phyloP scores from a whole-genome alignment of 2,329 filamentous ascomycete species.

The Aspergillus ibericus region DNA sequence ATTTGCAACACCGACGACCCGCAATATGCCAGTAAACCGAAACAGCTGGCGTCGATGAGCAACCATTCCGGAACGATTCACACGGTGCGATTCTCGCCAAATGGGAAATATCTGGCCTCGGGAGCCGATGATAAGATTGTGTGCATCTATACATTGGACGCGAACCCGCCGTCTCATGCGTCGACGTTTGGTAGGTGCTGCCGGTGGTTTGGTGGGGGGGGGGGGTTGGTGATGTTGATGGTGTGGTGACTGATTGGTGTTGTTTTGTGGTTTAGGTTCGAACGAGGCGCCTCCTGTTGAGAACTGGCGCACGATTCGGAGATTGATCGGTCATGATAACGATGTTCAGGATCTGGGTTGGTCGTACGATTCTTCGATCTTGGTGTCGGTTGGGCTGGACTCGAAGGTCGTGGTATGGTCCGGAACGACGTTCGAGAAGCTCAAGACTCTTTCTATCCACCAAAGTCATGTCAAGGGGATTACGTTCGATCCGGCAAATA shows the following conservation, averaged over 20 bases:
- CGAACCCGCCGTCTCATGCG: constrained; percentile 72
- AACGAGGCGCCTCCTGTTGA: constrained; percentile 91
- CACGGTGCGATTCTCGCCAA: constrained; percentile 93
- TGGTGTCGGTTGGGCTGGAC: constrained; percentile 94
- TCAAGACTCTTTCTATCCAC: constrained; percentile 89
- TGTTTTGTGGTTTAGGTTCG: constrained; percentile 55
- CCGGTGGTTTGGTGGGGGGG: background rate
- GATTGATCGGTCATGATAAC: constrained; percentile 94
- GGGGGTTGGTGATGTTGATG: background rate
- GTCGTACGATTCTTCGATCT: constrained; percentile 92
- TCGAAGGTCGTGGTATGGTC: constrained; percentile 99
- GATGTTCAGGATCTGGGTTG: constrained; percentile 97
- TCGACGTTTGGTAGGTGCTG: constrained; percentile 70
- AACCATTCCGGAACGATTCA: constrained; percentile 97
- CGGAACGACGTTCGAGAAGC: constrained; percentile 94
- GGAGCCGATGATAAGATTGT: constrained; percentile 99
- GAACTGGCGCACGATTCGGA: constrained; percentile 95
- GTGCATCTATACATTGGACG: constrained; percentile 90
- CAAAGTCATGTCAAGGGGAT: constrained; percentile 99
- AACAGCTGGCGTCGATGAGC: constrained; percentile 96
- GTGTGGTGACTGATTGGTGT: constrained; percentile 4
- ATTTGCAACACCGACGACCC: constrained; percentile 77
- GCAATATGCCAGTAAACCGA: constrained; percentile 71
- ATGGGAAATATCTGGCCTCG: constrained; percentile 91
- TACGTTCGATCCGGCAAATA: constrained; percentile 97